Evolutionary conservation across 2,329 filamentous ascomycete species (phyloP), one percentile per base, ranked within the genome.

Genomic region (Curvularia spicifera): DNA sequence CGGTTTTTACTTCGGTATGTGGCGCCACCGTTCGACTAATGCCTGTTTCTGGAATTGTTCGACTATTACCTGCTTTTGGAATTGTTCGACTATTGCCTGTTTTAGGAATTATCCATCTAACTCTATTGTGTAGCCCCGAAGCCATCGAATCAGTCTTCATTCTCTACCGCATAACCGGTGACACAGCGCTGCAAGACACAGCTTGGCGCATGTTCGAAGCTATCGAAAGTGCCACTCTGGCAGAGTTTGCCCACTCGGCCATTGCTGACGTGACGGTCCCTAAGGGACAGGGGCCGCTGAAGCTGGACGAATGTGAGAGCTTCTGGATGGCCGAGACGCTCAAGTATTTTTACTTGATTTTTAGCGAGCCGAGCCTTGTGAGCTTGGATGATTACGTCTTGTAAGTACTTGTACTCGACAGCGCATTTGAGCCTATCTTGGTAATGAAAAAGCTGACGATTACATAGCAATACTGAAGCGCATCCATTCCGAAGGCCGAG

Each of bases 301-400:
- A 74, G 53, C 46, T 74, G 1, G 73, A 77, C 35, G 59, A 68
- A 46, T 76, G 74, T 44, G 74, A 96, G 79, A 93, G 90, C 71
- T 96, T 96, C 77, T 97, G 93, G 91, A 82, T 92, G 60, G 90
- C 90, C 3, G 93, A 97, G 82, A 97, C 92, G 40, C 80, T 97
- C 67, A 97, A 96, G 81, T 96, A 96, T 73, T 96, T 95, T 66
- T 97, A 92, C 74, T 76, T 97, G 56, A 82, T 96, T 49, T 97
- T 91, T 74, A 87, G 87, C 22, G 83, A 87, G 55, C 88, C 89
- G 0, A 81, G 84, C n/a, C 67, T 87, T 29, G 79, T 90, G 40
- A 89, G 82, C 68, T 74, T 91, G 69, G 89, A 92, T 72, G 83
- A 90, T 8, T 91, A 81, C 72, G 87, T 91, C 39, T 78, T 89